These are phyloP conservation scores for Anaeramoeba flamelloides DNA, from an alignment of 78 protist species.

Conservation along the genomic window DNA sequence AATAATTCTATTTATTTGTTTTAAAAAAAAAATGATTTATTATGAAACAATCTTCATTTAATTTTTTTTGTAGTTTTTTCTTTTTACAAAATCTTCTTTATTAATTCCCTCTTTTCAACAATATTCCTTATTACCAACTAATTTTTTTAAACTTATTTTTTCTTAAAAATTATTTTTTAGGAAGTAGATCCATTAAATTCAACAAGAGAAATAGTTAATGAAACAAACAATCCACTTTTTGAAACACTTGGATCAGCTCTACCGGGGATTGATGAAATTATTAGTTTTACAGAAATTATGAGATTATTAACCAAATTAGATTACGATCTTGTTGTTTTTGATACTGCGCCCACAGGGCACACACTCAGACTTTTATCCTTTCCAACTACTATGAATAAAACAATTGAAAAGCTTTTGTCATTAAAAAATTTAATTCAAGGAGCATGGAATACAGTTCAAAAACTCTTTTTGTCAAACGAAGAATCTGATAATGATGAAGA, in stretches of 20 bases:
- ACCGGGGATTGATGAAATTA: background rate
- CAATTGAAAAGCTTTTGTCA: background rate
- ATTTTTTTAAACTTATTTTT: too few species aligned
- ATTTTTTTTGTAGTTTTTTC: too few species aligned
- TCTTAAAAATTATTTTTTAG: background rate
- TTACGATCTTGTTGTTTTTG: slow-evolving; percentile 73
- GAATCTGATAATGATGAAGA: background rate
- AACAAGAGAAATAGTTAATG: background rate
- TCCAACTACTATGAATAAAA: slow-evolving; percentile 32
- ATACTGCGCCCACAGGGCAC: slow-evolving; percentile 99
- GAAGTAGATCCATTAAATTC: background rate
- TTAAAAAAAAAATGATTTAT: too few species aligned
- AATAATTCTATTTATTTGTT: too few species aligned
- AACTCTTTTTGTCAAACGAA: background rate
- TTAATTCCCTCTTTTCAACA: too few species aligned
- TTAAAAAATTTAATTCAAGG: background rate
- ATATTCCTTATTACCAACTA: too few species aligned
- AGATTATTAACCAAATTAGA: slow-evolving; percentile 20
- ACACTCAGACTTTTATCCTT: slow-evolving; percentile 76
- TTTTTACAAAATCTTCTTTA: too few species aligned
- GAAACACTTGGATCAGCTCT: background rate
- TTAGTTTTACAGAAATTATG: background rate
- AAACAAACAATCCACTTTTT: background rate
- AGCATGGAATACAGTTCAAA: background rate
- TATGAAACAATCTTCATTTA: too few species aligned